Evolutionary conservation across 2,329 filamentous ascomycete genomes (phyloP).

Genomic region (Diaporthe sp.): DNA sequence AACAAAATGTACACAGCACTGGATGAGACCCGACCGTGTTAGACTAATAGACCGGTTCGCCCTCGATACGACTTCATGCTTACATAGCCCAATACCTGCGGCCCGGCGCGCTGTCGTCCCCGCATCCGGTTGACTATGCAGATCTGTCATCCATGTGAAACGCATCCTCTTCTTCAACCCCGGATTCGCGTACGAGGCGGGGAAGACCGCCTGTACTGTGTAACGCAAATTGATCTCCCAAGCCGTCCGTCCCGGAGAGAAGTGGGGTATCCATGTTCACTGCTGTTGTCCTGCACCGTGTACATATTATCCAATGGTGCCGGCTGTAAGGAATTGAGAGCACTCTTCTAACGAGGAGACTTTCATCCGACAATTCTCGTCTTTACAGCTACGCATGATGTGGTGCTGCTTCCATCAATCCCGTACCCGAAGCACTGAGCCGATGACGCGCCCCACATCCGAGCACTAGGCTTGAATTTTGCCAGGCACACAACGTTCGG

Average conservation of each 20-base stretch:
- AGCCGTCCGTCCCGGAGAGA: background rate
- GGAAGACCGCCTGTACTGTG: background rate
- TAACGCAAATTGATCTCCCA: background rate
- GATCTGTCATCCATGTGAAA: conserved; percentile 1
- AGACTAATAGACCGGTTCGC: conserved; percentile 20
- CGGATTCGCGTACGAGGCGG: background rate
- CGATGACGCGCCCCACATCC: background rate
- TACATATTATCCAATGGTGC: background rate
- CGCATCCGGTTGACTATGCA: background rate
- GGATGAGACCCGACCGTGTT: background rate
- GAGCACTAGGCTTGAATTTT: background rate
- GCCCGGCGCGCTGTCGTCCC: background rate
- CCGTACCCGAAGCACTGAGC: background rate
- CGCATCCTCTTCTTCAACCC: background rate
- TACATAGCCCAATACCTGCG: background rate
- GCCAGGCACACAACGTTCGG: background rate
- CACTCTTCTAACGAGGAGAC: background rate
- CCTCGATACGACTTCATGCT: background rate
- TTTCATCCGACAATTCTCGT: no score
- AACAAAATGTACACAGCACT: background rate
- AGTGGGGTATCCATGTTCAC: background rate
- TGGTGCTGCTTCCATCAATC: background rate
- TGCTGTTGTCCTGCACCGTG: background rate
- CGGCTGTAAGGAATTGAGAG: background rate
- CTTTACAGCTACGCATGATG: no score